These are phyloP conservation scores for Clarireedia homoeocarpa DNA, from an alignment of 2,329 filamentous ascomycete species.

Conservation along the genomic window DNA sequence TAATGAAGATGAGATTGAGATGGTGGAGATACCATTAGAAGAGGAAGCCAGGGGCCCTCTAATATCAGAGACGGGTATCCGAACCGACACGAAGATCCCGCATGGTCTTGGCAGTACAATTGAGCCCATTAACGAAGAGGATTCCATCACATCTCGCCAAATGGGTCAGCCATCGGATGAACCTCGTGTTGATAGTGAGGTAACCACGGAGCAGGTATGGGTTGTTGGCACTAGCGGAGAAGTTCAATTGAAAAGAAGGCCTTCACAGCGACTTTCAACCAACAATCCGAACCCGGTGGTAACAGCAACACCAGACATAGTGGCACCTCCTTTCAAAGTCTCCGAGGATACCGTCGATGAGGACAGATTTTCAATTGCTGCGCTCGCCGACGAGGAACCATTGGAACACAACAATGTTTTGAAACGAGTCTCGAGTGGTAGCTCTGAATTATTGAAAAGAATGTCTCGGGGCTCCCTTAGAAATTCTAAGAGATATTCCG, in stretches of 20 bases:
- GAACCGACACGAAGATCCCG: constrained; percentile 26
- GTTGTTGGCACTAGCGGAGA: constrained; percentile 29
- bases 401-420: constrained; percentile 45
- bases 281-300: constrained; percentile 27
- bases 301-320: constrained; percentile 43
- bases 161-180: constrained; percentile 29
- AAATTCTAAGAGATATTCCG: constrained; percentile 22
- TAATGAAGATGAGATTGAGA: constrained; percentile 44
- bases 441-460: constrained; percentile 32
- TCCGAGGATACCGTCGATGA: constrained; percentile 40
- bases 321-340: constrained; percentile 59
- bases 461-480: constrained; percentile 19
- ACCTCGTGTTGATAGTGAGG: constrained; percentile 19
- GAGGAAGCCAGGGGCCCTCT: no score
- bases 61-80: constrained; percentile 18
- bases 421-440: constrained; percentile 39
- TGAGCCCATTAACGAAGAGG: constrained; percentile 35
- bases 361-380: constrained; percentile 59
- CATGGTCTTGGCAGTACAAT: constrained; percentile 21
- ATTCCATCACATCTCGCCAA: constrained; percentile 30
- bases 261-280: constrained; percentile 24
- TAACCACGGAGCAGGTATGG: constrained; percentile 29
- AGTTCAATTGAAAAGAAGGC: constrained; percentile 24
- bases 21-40: constrained; percentile 36
- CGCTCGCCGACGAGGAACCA: constrained; percentile 56